Evolutionary conservation across 257 asterid genomes (phyloP).

Genomic region (Voacanga thouarsii): DNA sequence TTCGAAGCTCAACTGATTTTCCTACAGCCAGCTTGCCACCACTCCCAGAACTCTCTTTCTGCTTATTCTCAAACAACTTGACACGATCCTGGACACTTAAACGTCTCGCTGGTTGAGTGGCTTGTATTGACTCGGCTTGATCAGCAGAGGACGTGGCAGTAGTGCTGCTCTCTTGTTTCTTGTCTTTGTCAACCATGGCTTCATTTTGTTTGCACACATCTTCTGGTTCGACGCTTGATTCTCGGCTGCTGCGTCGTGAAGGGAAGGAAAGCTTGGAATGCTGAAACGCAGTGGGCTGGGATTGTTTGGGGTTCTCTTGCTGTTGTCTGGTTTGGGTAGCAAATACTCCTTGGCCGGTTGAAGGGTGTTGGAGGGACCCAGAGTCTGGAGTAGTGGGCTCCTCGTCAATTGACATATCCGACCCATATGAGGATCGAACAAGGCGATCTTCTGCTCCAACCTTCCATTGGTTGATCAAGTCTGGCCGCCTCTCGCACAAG

Average conservation of each 20-base stretch:
- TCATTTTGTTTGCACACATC: slow-evolving; percentile 19
- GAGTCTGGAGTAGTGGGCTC: slow-evolving; percentile 35
- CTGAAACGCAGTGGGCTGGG: slow-evolving; percentile 2
- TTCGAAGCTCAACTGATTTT: slow-evolving; percentile 65
- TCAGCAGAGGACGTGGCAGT: slow-evolving; percentile 18
- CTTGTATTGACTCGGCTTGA: slow-evolving; percentile 33
- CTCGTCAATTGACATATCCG: slow-evolving; percentile 49
- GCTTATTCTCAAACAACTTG: slow-evolving; percentile 80
- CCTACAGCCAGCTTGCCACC: slow-evolving; percentile 59
- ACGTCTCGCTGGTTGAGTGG: slow-evolving; percentile 57
- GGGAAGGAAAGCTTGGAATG: slow-evolving; percentile 19
- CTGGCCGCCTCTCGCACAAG: slow-evolving; percentile 57
- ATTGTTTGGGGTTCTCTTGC: slow-evolving; percentile 11
- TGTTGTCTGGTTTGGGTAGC: slow-evolving; percentile 14
- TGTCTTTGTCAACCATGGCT: slow-evolving; percentile 15
- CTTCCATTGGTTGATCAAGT: slow-evolving; percentile 52
- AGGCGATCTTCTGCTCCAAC: slow-evolving; percentile 42
- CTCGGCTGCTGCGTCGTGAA: slow-evolving; percentile 18
- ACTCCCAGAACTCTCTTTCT: slow-evolving; percentile 67
- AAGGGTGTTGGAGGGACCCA: slow-evolving; percentile 22
- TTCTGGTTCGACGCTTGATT: slow-evolving; percentile 27
- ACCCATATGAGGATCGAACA: slow-evolving; percentile 54
- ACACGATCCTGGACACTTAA: slow-evolving; percentile 93
- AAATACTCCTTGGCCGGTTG: slow-evolving; percentile 20
- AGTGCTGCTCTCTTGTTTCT: slow-evolving; percentile 9